phyloP scores from a whole-genome alignment of 371 early-diverging fungal genomes.

The Mortierella sp. region DNA sequence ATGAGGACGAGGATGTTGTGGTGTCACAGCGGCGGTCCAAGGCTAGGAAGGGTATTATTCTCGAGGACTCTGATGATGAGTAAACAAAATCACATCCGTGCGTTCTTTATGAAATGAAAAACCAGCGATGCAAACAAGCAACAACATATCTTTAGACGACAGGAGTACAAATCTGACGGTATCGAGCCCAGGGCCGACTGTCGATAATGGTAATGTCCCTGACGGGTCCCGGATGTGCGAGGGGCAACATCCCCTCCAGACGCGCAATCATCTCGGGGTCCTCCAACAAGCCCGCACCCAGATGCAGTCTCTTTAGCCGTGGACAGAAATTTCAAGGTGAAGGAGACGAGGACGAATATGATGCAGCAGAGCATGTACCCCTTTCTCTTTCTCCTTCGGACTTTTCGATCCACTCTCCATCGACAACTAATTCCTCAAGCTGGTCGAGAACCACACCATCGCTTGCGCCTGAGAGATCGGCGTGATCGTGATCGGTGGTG shows the following conservation, averaged over 20 bases:
- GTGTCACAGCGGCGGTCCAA: slow-evolving; percentile 15
- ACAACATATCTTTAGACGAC: neutral
- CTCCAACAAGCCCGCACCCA: slow-evolving; percentile 1
- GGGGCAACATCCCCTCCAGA: neutral
- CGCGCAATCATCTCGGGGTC: slow-evolving; percentile 11
- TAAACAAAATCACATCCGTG: neutral
- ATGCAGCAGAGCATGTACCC: too few relatives aligned
- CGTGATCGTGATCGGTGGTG: neutral
- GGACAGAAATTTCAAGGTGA: slow-evolving; percentile 4
- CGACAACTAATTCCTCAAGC: slow-evolving; percentile 17
- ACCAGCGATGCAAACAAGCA: neutral
- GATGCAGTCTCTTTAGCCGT: neutral
- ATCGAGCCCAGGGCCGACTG: neutral
- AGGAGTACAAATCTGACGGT: neutral
- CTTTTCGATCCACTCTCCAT: slow-evolving; percentile 29
- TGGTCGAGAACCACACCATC: slow-evolving; percentile 2
- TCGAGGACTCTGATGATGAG: slow-evolving; percentile 46
- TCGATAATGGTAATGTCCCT: neutral
- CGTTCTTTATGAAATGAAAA: neutral
- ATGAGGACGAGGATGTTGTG: slow-evolving; percentile 14
- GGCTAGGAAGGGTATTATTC: slow-evolving; percentile 25
- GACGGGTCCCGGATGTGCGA: neutral
- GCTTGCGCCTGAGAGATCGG: neutral
- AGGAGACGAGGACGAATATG: neutral
- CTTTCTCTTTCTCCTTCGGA: too few relatives aligned